Evolutionary conservation across 2,329 filamentous ascomycete species (phyloP).

Genomic region (Pseudocercospora vitis): DNA sequence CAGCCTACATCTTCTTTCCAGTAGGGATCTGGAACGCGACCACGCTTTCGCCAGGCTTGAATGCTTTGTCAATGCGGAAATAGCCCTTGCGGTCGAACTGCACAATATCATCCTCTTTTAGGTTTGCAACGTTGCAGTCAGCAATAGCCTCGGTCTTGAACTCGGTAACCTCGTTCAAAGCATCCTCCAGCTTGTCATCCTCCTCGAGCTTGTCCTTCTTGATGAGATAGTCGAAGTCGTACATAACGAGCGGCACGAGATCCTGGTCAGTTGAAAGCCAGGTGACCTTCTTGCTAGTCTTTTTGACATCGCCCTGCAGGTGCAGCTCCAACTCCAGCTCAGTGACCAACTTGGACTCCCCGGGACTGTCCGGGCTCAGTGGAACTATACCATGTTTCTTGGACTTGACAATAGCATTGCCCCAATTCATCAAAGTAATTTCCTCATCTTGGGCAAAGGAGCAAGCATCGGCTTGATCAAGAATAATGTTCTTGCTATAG

Average conservation of each 20-base stretch:
- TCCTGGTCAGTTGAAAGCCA: conserved; percentile 82
- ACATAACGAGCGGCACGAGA: conserved; percentile 78
- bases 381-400: conserved; percentile 49
- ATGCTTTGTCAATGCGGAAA: conserved; percentile 75
- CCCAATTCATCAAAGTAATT: conserved; percentile 96
- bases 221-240: conserved; percentile 93
- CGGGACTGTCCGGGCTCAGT: conserved; percentile 49
- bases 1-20: conserved; percentile 56
- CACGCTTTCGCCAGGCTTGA: conserved; percentile 58
- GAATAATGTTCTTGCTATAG: conserved; percentile 70
- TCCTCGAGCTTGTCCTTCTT: conserved; percentile 93
- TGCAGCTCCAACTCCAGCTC: conserved; percentile 80
- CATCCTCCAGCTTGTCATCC: conserved; percentile 82
- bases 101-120: conserved; percentile 88
- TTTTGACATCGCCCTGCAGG: conserved; percentile 88
- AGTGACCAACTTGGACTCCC: conserved; percentile 60
- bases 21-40: conserved; percentile 71
- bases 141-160: conserved; percentile 72
- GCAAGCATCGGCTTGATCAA: conserved; percentile 85
- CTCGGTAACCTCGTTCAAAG: conserved; percentile 73
- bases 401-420: conserved; percentile 76
- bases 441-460: conserved; percentile 82
- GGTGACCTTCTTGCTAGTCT: conserved; percentile 93
- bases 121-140: conserved; percentile 73
- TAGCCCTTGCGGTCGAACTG: conserved; percentile 94